A percentile compares a stretch with the other conserved stretches of the same genome.
Conservation (phyloP, 106 monocot genomes). For the Phalaenopsis equestris region DNA sequence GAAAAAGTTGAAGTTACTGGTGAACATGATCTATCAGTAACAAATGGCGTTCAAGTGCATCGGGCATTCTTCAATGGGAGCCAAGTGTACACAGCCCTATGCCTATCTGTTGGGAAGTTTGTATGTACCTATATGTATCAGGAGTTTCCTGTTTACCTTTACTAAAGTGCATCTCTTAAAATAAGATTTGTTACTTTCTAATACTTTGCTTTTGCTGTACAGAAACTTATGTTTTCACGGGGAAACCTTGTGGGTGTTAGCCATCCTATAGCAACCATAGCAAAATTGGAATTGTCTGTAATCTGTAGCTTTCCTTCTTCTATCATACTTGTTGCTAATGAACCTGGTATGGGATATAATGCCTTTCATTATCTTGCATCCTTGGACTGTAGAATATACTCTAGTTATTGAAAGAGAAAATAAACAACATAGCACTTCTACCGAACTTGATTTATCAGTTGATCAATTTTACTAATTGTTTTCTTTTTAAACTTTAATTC, state of each 20-base stretch:
- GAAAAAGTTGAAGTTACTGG: slow-evolving; percentile 43
- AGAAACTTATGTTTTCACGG: slow-evolving; percentile 87
- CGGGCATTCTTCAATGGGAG: slow-evolving; percentile 19
- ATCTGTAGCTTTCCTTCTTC: slow-evolving; percentile 74
- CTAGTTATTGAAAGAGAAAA: background rate
- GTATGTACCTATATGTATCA: slow-evolving; percentile 35
- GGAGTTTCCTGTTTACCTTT: background rate
- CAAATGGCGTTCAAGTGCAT: slow-evolving; percentile 30
- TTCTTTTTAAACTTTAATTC: background rate
- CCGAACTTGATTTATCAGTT: background rate
- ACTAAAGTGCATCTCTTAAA: background rate
- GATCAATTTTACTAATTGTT: background rate
- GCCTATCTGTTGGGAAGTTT: slow-evolving; percentile 51
- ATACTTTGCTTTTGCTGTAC: slow-evolving; percentile 12
- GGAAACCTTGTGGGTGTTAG: slow-evolving; percentile 73
- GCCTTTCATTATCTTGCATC: slow-evolving; percentile 8
- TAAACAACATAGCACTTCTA: background rate
- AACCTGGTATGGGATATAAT: slow-evolving; percentile 46
- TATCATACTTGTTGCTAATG: slow-evolving; percentile 70
- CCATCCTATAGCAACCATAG: slow-evolving; percentile 59
- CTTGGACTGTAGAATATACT: background rate
- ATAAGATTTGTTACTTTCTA: background rate
- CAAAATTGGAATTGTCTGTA: slow-evolving; percentile 42
- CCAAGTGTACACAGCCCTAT: slow-evolving; percentile 46
- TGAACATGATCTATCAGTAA: slow-evolving; percentile 16